Evolutionary conservation across 129 eudicot species (phyloP), one percentile per base, ranked within the genome.

Genomic region (Tanacetum coccineum): DNA sequence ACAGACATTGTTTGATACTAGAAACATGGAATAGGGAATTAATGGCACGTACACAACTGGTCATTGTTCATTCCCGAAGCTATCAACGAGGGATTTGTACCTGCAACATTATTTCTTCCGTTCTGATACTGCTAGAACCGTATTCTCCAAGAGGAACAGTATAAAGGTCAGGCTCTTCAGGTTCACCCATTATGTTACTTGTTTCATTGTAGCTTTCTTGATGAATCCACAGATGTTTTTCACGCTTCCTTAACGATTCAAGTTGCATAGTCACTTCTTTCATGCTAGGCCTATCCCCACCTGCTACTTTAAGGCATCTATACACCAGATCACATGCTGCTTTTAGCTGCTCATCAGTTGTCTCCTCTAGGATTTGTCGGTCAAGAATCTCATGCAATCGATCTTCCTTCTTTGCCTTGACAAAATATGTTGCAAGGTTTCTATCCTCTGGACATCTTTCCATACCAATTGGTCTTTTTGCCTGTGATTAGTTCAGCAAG

Each of bases 291-390:
- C 59, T 53, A n/a, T 53, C 4, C 9, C 20, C 25, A 15, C 59
- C 59, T 15, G 3, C 21, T 53, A 3, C 13, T 13, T 53, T 17
- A 53, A 53, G 59, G 25, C 25, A 53, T 53, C 59, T 53, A 17
- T 17, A 53, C 20, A 53, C 21, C 59, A 53, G 59, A 9, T 53
- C 59, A 53, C 59, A 53, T 18, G 21, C 11, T 53, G 21, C 25
- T 17, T 53, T 17, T 18, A 53, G 20, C 59, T 53, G 59, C 59
- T 53, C 54, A 49, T 53, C 11, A 18, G 59, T 53, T 18, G 59
- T 26, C 59, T 53, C 59, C 21, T 17, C 59, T 6, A 53, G 3
- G 9, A 53, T 5, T 17, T n/a, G 59, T 4, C 11, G 3, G 10
- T 53, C 59, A 18, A 53, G 21, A 53, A 53, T 53, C 9, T 53